Evolutionary conservation across 2,329 filamentous ascomycete genomes (phyloP).

Genomic region (Exophiala sideris): DNA sequence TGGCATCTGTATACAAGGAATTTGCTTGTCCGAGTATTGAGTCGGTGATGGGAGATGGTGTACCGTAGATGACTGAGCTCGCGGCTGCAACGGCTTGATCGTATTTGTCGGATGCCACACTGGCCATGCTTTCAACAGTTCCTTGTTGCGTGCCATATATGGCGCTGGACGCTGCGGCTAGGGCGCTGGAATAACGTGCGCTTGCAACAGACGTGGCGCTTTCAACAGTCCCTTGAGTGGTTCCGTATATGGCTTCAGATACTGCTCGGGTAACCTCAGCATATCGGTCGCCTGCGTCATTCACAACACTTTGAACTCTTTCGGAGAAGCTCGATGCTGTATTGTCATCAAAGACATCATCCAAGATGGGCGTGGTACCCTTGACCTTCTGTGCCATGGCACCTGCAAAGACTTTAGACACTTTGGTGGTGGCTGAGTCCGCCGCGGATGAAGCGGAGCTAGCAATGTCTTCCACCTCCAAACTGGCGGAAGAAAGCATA

Average conservation of each 20-base stretch:
- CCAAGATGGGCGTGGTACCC: slow-evolving; percentile 45
- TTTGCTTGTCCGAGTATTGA: slow-evolving; percentile 38
- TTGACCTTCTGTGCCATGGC: slow-evolving; percentile 52
- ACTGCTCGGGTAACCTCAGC: slow-evolving; percentile 54
- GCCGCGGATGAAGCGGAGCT: slow-evolving; percentile 18
- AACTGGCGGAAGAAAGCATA: slow-evolving; percentile 5
- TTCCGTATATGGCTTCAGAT: slow-evolving; percentile 53
- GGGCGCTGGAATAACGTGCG: slow-evolving; percentile 56
- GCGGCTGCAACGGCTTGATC: slow-evolving; percentile 57
- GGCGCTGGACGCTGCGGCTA: slow-evolving; percentile 55
- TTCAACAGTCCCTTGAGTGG: slow-evolving; percentile 47
- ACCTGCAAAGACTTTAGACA: slow-evolving; percentile 22
- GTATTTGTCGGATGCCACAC: slow-evolving; percentile 54
- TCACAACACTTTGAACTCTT: slow-evolving; percentile 51
- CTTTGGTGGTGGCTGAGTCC: slow-evolving; percentile 10
- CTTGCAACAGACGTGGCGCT: slow-evolving; percentile 53
- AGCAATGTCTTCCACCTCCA: slow-evolving; percentile 11
- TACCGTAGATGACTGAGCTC: slow-evolving; percentile 55
- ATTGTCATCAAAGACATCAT: slow-evolving; percentile 50
- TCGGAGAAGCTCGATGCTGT: slow-evolving; percentile 48
- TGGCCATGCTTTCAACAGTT: slow-evolving; percentile 46
- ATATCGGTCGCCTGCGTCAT: slow-evolving; percentile 52
- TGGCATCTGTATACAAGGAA: slow-evolving; percentile 60
- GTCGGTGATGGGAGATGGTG: slow-evolving; percentile 39
- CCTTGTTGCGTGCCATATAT: slow-evolving; percentile 51